Evolutionary conservation across 2,329 filamentous ascomycete genomes (phyloP).

Genomic region (Fusarium circinatum): DNA sequence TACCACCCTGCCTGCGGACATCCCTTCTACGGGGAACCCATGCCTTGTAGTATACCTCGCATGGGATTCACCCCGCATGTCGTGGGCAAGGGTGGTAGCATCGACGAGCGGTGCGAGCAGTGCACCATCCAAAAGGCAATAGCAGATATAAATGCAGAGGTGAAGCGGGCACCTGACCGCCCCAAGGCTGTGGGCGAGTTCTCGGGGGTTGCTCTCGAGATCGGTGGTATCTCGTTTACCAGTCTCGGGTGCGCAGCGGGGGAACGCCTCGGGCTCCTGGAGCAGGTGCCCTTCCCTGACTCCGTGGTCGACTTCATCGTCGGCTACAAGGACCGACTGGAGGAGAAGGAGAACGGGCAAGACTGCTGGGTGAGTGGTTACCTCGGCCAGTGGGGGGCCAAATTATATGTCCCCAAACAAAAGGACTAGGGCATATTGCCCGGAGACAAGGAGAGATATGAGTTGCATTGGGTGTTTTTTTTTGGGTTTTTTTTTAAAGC

Average conservation of each 20-base stretch:
- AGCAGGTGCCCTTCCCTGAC: not conserved
- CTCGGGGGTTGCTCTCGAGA: not conserved
- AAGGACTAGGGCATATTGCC: not conserved
- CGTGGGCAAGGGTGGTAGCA: not conserved
- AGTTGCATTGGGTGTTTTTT: not conserved
- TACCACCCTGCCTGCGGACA: not conserved
- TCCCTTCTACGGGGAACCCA: not conserved
- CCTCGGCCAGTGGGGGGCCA: not conserved
- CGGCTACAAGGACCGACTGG: not conserved
- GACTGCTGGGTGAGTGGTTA: not conserved
- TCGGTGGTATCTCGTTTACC: too few relatives aligned
- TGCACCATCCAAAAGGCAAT: not conserved
- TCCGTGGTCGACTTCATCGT: not conserved
- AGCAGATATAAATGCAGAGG: not conserved
- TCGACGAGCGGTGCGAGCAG: not conserved
- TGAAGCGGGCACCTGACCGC: not conserved
- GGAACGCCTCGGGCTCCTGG: not conserved
- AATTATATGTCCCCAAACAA: not conserved
- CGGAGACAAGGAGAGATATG: not conserved
- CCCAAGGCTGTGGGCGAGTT: not conserved
- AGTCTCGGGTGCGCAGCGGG: too few relatives aligned
- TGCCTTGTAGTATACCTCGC: not conserved
- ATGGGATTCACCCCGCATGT: not conserved
- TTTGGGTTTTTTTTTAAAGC: fast-evolving
- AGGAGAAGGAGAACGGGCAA: not conserved